Evolutionary conservation across 2,329 filamentous ascomycete species (phyloP).

Genomic region (Stachybotrys echinatus): DNA sequence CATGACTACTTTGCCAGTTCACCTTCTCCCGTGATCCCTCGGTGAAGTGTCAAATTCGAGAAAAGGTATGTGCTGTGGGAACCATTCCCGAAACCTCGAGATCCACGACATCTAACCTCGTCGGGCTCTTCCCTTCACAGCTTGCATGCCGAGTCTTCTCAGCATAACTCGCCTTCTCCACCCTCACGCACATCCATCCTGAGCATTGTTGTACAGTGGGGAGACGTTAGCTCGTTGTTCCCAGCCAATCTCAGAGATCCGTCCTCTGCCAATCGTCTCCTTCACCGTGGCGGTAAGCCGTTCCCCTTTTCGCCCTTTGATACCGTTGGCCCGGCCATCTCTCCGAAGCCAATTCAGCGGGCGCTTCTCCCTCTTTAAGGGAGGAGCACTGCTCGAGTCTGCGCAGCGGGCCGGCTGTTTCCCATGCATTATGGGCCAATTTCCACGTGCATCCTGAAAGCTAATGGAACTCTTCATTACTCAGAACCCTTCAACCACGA

Average conservation of each 20-base stretch:
- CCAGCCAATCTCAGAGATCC: conserved; percentile 42
- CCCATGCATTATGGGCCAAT: neutral
- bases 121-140: conserved; percentile 12
- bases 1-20: neutral
- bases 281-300: conserved; percentile 49
- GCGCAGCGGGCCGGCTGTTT: neutral
- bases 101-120: conserved; percentile 16
- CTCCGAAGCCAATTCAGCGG: too few species aligned
- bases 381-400: too few species aligned
- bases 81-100: neutral
- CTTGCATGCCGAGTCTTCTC: conserved; percentile 25
- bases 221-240: conserved; percentile 63
- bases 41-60: neutral
- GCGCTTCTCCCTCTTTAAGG: too few species aligned
- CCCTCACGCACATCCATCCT: conserved; percentile 36
- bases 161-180: conserved; percentile 30
- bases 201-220: conserved; percentile 38
- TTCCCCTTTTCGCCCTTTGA: conserved; percentile 16
- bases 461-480: neutral
- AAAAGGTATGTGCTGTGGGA: neutral
- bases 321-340: conserved; percentile 10
- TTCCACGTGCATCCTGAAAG: neutral
- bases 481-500: conserved; percentile 20
- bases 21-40: neutral
- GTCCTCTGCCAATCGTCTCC: conserved; percentile 42